These are phyloP conservation scores for Cantharellus cinnabarinus DNA, from an alignment of 768 basidiomycete genomes.

Conservation along the genomic window DNA sequence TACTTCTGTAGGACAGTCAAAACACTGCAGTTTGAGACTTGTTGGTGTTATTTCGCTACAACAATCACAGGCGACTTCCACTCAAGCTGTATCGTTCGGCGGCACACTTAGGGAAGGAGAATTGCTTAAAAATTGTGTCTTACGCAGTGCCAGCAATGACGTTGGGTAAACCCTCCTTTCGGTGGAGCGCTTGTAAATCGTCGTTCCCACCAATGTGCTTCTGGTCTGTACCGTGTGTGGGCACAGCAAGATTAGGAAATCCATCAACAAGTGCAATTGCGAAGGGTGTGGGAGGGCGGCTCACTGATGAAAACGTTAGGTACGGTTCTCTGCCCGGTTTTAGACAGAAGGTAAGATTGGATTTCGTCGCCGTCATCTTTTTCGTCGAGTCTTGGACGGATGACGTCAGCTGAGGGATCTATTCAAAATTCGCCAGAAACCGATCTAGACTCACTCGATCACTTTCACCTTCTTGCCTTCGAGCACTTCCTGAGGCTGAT, in stretches of 20 bases:
- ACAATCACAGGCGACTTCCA: too few relatives aligned
- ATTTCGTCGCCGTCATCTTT: slow-evolving; percentile 36
- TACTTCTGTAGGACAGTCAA: too few relatives aligned
- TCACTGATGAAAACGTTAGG: slow-evolving; percentile 60
- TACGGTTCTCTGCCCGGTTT: slow-evolving; percentile 51
- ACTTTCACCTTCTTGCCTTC: slow-evolving; percentile 11
- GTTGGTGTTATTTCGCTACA: too few relatives aligned
- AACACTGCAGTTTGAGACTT: too few relatives aligned
- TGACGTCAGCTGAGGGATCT: neutral
- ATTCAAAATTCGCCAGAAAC: neutral
- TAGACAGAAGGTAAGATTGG: slow-evolving; percentile 40
- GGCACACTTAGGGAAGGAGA: too few relatives aligned
- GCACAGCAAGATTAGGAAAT: neutral
- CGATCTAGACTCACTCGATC: slow-evolving; percentile 10
- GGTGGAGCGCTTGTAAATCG: neutral
- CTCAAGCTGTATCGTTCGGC: too few relatives aligned
- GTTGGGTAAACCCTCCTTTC: too few relatives aligned
- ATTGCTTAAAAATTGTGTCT: too few relatives aligned
- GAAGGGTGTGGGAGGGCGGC: neutral
- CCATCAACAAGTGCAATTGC: neutral
- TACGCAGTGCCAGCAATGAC: too few relatives aligned
- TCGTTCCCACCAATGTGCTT: neutral
- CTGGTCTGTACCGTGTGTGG: neutral
- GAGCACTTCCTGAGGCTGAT: neutral
- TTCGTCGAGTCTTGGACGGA: slow-evolving; percentile 9